Base-by-base conservation (phyloP, 306 rosid genomes). In the Prunus mume region DNA sequence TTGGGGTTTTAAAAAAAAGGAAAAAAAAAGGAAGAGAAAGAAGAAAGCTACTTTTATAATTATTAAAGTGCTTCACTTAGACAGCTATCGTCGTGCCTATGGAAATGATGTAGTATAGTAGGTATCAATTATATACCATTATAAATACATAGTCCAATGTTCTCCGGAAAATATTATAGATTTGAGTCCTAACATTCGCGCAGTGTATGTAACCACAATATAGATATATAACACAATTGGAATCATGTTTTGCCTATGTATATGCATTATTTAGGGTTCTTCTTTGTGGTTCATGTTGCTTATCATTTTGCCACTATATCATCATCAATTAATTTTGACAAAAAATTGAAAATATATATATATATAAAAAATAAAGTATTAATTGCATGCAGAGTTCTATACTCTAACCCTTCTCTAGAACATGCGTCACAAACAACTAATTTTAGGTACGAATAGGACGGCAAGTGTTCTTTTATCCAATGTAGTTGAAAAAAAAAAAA, bases 131-230 rank as follows among this genome's bases (percentile, higher is more conserved):
- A 38, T 38, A 38, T 6, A 38, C 43, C 43, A 38, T 6, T 38
- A 38, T 38, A 38, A 38, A 38, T 38, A 6, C 9, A 38, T 38
- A 6, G 2, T 38, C 9, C 9, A 6, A 38, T 6, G 43, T 38
- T 38, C 2, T 1, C 2, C 0, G 0, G 2, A 2, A 38, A 38
- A 7, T 1, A 6, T 38, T 0, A 0, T 38, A 1, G 0, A 2
- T 38, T 38, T 0, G 9, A 38, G 0, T 6, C 2, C 9, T 38
- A 38, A 0, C 0, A 7, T 38, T 0, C 0, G 43, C 6, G 2
- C 6, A 38, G 2, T 38, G 43, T 34, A 0, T 38, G 9, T 38
- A 2, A 56, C 27, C 27, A n/a, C 14, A 9, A 55, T 1, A 24
- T 27, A 24, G 32, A 58, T 24, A 24, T 57, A 11, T 20, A 58